A percentile compares a stretch with the other conserved stretches of the same genome.
phyloP scores from a whole-genome alignment of 352 stramenopile genomes.

The Phytopythium mirpurense region DNA sequence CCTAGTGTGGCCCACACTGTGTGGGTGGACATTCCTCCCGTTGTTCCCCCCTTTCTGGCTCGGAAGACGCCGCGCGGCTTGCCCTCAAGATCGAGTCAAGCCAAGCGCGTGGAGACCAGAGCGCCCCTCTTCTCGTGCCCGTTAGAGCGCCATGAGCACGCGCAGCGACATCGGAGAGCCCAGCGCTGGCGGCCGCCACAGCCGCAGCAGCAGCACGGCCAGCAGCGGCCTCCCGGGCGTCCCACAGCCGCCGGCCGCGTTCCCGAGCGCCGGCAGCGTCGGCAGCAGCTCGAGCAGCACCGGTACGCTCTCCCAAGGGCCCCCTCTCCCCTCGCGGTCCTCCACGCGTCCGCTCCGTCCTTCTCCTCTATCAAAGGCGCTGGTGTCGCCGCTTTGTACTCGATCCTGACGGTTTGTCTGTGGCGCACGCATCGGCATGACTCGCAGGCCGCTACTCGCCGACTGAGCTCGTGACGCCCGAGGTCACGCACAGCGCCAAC shows the following conservation, averaged over 20 bases:
- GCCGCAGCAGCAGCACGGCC: conserved; percentile 37
- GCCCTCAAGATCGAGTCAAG: neutral
- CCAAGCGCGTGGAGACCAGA: neutral
- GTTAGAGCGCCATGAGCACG: conserved; percentile 17
- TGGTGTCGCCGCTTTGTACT: too few species aligned
- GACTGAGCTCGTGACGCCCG: conserved; percentile 47
- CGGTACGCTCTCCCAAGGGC: neutral
- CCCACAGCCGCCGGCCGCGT: conserved; percentile 11
- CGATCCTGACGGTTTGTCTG: conserved; percentile 5
- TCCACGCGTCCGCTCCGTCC: too few species aligned
- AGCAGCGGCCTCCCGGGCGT: conserved; percentile 20
- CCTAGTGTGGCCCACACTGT: too few species aligned
- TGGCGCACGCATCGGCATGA: too few species aligned
- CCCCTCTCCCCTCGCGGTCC: too few species aligned
- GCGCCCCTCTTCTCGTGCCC: too few species aligned
- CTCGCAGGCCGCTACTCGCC: conserved; percentile 45
- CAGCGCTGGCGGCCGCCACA: conserved; percentile 23
- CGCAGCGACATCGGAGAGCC: conserved; percentile 20
- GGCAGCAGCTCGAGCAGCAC: conserved; percentile 11
- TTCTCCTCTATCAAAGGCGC: too few species aligned
- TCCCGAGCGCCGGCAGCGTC: conserved; percentile 16
- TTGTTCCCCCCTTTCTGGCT: neutral
- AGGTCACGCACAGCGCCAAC: conserved; percentile 64
- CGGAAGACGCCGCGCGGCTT: neutral
- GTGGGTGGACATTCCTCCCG: neutral